Evolutionary conservation across 164 flowering plant species (phyloP), one percentile per base, ranked within the genome.

Genomic region (Nymphaea colorata): DNA sequence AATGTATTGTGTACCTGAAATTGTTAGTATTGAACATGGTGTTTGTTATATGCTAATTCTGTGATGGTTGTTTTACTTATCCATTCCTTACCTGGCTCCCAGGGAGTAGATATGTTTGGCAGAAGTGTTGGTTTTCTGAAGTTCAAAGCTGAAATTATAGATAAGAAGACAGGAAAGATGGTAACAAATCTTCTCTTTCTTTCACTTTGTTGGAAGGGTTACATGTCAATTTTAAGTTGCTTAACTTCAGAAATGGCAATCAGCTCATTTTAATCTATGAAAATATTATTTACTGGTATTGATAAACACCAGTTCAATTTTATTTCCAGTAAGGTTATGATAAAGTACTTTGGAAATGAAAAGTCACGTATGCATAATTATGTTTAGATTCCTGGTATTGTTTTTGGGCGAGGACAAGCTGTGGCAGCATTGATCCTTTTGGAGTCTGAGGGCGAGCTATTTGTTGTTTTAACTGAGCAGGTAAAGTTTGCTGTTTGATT

Each of bases 61-160:
- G 7, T 47, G 12, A 6, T 47, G 55, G 55, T 47, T 47, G 55
- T 47, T 47, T 47, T 47, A 14, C 55, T 47, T 47, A 6, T 4
- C 36, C 7, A 6, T 47, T 47, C 11, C 47, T 4, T 65, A 6
- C 42, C 62, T 67, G 64, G 53, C 41, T 3, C 55, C 61, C 80
- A 92, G 98, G 91, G 91, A 43, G 83, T 93, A 42, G 97, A 89
- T 76, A 86, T 87, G 89, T 93, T 93, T 79, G 97, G 96, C 61
- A 73, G 73, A 70, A 83, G 90, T 5, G 73, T 91, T 68, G 97
- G 98, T 41, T 91, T 93, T 78, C 78, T 93, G 42, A 93, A 93
- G 77, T 91, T 91, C 80, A 86, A 84, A 75, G 94, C 96, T 5
- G 94, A 89, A 73, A 72, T 91, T 63, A 4, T 81, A 64, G 87